Evolutionary conservation across 148 eudicot genomes (phyloP), one percentile per base, ranked within the genome.

Genomic region (Rhododendron henanense): DNA sequence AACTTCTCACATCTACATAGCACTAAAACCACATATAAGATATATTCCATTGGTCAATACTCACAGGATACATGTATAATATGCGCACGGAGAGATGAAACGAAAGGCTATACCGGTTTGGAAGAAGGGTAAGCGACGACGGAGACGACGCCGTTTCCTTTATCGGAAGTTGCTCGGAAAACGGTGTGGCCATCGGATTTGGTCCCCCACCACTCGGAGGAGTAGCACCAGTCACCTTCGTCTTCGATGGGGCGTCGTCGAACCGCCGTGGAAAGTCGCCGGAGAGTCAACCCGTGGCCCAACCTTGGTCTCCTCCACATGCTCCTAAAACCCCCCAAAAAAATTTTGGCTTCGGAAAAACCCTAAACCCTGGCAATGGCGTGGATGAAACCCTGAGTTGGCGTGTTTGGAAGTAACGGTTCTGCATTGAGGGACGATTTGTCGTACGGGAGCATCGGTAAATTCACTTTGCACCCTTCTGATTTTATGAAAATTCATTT

Each of bases 71-170:
- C 3, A 44, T 44, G 37, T 23, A 83, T 14, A 41, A 48, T 51
- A 81, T 18, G 16, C 21, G 47, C 18, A 23, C 50, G 48, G 50
- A 44, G 11, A 19, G 11, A 84, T 69, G 23, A 45, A 79, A 50
- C 74, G 69, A 81, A 83, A 80, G 67, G 82, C 80, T 78, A n/a
- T 69, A 94, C 95, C 16, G 97, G 97, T 57, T 50, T 81, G 65
- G 98, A 95, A 84, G 95, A 93, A 90, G 94, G 98, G 87, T 93
- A 91, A 83, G 97, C 88, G 19, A 94, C 82, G 63, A 96, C 98
- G 10, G 99, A 94, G n/a, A 96, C 94, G 91, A 95, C 88, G 79
- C 99, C 99, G 88, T 95, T 96, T 85, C 96, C 99, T 37, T 86
- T 85, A 78, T 78, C 81, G 23, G 83, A 81, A 31, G 83, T 41